Conservation (phyloP, 805 yeast species). For the Saturnispora dispora region DNA sequence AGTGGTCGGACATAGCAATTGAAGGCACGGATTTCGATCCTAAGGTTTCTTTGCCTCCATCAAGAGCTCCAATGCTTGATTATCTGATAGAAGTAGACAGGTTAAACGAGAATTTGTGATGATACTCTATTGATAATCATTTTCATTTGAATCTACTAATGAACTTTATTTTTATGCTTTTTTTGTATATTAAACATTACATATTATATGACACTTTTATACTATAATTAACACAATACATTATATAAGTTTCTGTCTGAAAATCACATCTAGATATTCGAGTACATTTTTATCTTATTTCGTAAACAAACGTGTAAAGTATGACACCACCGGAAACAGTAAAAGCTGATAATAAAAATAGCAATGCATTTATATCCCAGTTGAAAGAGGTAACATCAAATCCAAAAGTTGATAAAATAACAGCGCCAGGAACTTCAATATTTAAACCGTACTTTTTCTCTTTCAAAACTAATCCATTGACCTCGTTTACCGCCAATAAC, state of each 20-base stretch:
- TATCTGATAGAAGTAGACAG: background rate
- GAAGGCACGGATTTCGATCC: background rate
- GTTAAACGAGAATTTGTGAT: background rate
- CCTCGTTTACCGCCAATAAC: slow-evolving; percentile 86
- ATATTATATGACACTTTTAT: background rate
- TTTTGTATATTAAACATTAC: background rate
- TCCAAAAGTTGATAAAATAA: slow-evolving; percentile 90
- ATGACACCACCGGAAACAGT: slow-evolving; percentile 64
- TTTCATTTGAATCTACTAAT: background rate
- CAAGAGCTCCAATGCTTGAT: background rate
- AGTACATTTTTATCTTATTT: slow-evolving; percentile 41
- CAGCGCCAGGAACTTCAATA: slow-evolving; percentile 97
- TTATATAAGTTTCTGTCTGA: background rate
- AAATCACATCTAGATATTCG: background rate
- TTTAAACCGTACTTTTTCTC: slow-evolving; percentile 90
- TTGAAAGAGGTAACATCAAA: slow-evolving; percentile 72
- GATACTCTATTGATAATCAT: background rate
- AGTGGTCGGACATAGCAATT: background rate
- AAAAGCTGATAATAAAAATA: slow-evolving; percentile 49
- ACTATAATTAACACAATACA: background rate
- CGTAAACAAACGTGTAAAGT: slow-evolving; percentile 65
- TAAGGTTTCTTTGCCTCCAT: background rate
- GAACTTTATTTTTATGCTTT: background rate
- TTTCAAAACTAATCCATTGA: slow-evolving; percentile 68
- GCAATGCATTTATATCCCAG: slow-evolving; percentile 55